phyloP scores from a whole-genome alignment of 208 protist genomes.

The Spongospora subterranea region DNA sequence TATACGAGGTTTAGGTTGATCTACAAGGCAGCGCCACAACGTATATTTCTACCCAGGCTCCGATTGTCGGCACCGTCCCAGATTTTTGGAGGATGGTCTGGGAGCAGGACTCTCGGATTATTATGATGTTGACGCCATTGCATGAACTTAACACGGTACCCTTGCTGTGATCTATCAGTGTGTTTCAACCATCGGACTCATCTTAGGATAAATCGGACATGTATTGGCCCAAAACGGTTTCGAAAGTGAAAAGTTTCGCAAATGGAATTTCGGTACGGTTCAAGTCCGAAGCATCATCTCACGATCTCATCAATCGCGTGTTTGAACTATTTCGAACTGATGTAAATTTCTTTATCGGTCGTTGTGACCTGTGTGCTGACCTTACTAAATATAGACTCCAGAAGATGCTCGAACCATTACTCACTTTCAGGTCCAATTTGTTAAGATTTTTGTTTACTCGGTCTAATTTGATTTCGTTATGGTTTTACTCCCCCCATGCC shows the following conservation, averaged over 20 bases:
- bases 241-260: background rate
- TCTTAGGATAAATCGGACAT: constrained; percentile 34
- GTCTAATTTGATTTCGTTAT: too few species aligned
- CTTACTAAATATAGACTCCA: constrained; percentile 8
- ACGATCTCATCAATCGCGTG: background rate
- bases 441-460: too few species aligned
- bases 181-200: background rate
- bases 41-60: constrained; percentile 30
- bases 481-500: too few species aligned
- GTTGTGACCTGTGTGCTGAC: background rate
- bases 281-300: background rate
- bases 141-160: background rate
- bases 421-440: background rate
- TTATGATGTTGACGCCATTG: constrained; percentile 48
- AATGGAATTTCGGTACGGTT: constrained; percentile 12
- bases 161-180: background rate
- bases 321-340: background rate
- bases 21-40: background rate
- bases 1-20: background rate
- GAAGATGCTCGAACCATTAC: background rate
- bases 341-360: background rate
- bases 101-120: background rate
- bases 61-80: background rate
- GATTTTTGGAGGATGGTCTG: constrained; percentile 54
- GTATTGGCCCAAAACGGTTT: constrained; percentile 36